phyloP scores from a whole-genome alignment of 352 stramenopile genomes.

The Phytophthora capsici region DNA sequence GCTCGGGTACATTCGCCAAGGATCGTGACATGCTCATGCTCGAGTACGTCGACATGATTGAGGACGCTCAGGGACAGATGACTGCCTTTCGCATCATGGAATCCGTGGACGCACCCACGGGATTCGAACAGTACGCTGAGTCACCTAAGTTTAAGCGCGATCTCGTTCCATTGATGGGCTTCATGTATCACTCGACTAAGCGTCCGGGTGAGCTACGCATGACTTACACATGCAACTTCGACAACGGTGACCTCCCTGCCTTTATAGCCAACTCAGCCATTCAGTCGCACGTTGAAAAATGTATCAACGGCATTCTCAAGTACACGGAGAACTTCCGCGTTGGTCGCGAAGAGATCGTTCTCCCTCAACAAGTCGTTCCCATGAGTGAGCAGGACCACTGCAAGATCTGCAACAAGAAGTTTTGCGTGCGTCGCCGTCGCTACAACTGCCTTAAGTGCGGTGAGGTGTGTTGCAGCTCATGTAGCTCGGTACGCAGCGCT shows the following conservation, averaged over 20 bases:
- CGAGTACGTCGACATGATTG: slow-evolving; percentile 91
- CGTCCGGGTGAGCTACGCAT: slow-evolving; percentile 77
- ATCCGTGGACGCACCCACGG: slow-evolving; percentile 71
- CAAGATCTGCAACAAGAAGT: slow-evolving; percentile 77
- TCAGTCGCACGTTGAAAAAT: slow-evolving; percentile 89
- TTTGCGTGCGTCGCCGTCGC: slow-evolving; percentile 69
- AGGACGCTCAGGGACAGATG: slow-evolving; percentile 85
- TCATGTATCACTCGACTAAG: slow-evolving; percentile 90
- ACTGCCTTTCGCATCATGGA: slow-evolving; percentile 87
- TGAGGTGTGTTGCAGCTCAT: slow-evolving; percentile 81
- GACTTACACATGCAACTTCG: slow-evolving; percentile 90
- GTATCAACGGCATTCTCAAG: slow-evolving; percentile 85
- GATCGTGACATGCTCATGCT: slow-evolving; percentile 86
- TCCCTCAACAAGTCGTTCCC: slow-evolving; percentile 76
- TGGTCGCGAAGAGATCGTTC: slow-evolving; percentile 73
- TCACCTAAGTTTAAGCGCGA: slow-evolving; percentile 74
- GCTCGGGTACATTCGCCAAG: slow-evolving; percentile 77
- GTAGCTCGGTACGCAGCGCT: slow-evolving; percentile 66
- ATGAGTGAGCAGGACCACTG: slow-evolving; percentile 80
- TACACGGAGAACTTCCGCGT: slow-evolving; percentile 86
- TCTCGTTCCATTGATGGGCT: slow-evolving; percentile 82
- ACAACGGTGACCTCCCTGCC: slow-evolving; percentile 82
- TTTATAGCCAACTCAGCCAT: slow-evolving; percentile 87
- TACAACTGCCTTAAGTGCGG: slow-evolving; percentile 90
- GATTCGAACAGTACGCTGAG: slow-evolving; percentile 60